Base-by-base conservation (phyloP, 352 stramenopile species). In the Globisporangium iwayamae region DNA sequence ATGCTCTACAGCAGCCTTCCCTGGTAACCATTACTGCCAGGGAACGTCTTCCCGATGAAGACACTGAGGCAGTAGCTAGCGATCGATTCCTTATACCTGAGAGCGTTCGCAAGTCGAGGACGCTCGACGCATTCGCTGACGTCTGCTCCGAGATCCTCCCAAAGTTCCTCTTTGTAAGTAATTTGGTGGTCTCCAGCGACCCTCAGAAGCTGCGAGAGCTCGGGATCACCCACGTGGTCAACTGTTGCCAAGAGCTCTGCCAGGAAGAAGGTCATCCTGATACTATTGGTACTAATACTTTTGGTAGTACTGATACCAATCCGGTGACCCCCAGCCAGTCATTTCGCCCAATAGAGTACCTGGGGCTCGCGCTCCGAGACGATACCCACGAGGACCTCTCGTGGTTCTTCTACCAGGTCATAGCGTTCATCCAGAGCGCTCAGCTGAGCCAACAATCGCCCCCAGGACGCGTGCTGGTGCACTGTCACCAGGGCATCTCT, bases 401-500 rank as follows among this genome's bases (percentile, higher is more conserved):
- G 14, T 82, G 80, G 28, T 93, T 93, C 34, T 47, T 91, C 4
- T 73, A 74, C 11, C 62, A 70, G 55, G 73, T 85, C 20, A 56
- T 88, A 45, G 62, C 71, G 13, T 88, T 73, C 28, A 78, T 93
- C 47, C 52, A 75, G 0, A 32, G 13, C 3, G 73, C 67, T 9
- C 65, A 62, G 20, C n/a, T 25, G 18, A 25, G n/a, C 6, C 28
- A 73, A 18, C 45, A 51, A 39, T 13, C 56, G 32, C 28, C 43
- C 0, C 36, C 54, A 0, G 18, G 25, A 11, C 74, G 75, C 16
- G 75, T 89, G 25, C 45, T 93, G 3, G 56, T 93, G 8, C 79
- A 93, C 43, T 93, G 83, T 32, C 80, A 93, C 41, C 79, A 90
- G 64, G 83, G 83, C 48, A 66, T 93, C 25, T 93, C 83, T 14